phyloP scores from a whole-genome alignment of 768 basidiomycete species.

The Boletus tylopilopsis region DNA sequence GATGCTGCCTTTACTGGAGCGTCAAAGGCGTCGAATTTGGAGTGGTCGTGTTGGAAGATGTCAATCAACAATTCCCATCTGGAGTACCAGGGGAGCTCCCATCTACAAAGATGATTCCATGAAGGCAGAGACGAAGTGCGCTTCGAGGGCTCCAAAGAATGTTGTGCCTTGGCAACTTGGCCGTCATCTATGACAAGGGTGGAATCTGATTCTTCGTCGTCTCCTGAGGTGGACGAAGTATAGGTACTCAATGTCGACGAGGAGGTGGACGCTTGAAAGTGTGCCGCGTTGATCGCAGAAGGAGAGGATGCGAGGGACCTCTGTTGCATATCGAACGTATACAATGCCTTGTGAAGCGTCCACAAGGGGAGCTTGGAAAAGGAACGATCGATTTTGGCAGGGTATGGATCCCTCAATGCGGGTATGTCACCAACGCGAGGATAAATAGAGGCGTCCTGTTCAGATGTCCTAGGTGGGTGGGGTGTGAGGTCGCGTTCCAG shows the following conservation, averaged over 20 bases:
- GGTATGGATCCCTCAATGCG: slow-evolving; percentile 55
- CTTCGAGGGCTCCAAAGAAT: background rate
- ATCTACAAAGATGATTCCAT: slow-evolving; percentile 23
- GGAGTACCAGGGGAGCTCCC: slow-evolving; percentile 50
- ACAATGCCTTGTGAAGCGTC: slow-evolving; percentile 66
- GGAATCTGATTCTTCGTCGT: slow-evolving; percentile 48
- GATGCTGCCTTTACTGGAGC: background rate
- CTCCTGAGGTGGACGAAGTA: slow-evolving; percentile 9
- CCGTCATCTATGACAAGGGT: slow-evolving; percentile 51
- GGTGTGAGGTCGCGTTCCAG: slow-evolving; percentile 27
- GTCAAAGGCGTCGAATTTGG: slow-evolving; percentile 8
- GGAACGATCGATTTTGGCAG: slow-evolving; percentile 53
- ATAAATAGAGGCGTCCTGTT: slow-evolving; percentile 32
- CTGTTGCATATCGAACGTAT: slow-evolving; percentile 55
- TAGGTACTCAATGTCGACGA: slow-evolving; percentile 20
- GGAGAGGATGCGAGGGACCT: background rate
- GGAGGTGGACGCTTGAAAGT: slow-evolving; percentile 12
- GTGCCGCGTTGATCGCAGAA: slow-evolving; percentile 15
- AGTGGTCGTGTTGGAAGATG: slow-evolving; percentile 34
- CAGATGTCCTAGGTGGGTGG: slow-evolving; percentile 1
- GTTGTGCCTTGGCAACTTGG: slow-evolving; percentile 3
- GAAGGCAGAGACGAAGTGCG: slow-evolving; percentile 9
- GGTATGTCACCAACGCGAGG: slow-evolving; percentile 65
- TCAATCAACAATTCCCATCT: slow-evolving; percentile 52
- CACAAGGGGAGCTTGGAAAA: slow-evolving; percentile 56